Conservation (phyloP, 768 basidiomycete species). For the Naganishia onofrii region DNA sequence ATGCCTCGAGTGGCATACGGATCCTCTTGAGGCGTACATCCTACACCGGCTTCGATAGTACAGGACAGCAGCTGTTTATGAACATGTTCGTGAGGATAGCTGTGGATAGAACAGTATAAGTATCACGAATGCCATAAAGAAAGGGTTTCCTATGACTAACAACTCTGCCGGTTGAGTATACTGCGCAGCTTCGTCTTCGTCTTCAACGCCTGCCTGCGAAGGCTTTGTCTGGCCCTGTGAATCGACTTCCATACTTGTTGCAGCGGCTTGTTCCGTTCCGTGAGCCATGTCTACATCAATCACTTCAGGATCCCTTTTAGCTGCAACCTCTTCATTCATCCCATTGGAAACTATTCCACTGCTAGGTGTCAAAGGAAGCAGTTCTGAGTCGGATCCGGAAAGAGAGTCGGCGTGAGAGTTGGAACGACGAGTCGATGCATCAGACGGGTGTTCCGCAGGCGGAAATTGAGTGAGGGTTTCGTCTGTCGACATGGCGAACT, state of each 20-base stretch:
- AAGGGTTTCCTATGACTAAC: slow-evolving; percentile 26
- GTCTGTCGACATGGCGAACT: slow-evolving; percentile 1
- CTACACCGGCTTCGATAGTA: slow-evolving; percentile 14
- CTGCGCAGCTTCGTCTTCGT: slow-evolving; percentile 18
- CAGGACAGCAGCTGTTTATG: slow-evolving; percentile 27
- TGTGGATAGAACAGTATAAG: slow-evolving; percentile 25
- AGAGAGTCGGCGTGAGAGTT: slow-evolving; percentile 3
- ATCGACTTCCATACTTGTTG: neutral
- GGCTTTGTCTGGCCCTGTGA: neutral
- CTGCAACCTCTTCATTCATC: neutral
- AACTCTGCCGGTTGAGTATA: slow-evolving; percentile 37
- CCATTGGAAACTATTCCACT: slow-evolving; percentile 16
- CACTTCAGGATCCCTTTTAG: neutral
- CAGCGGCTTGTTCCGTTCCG: neutral
- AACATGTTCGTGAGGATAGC: slow-evolving; percentile 47
- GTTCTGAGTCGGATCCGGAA: slow-evolving; percentile 1
- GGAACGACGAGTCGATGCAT: neutral
- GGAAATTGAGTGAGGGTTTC: neutral
- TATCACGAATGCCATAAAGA: neutral
- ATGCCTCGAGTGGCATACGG: slow-evolving; percentile 62
- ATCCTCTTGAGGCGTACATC: slow-evolving; percentile 51
- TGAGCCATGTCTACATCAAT: neutral
- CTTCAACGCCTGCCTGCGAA: neutral
- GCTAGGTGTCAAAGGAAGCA: slow-evolving; percentile 13
- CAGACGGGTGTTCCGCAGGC: neutral